Evolutionary conservation across 108 stramenopile species (phyloP), one percentile per base, ranked within the genome.

Genomic region (Aurantiochytrium sp.): DNA sequence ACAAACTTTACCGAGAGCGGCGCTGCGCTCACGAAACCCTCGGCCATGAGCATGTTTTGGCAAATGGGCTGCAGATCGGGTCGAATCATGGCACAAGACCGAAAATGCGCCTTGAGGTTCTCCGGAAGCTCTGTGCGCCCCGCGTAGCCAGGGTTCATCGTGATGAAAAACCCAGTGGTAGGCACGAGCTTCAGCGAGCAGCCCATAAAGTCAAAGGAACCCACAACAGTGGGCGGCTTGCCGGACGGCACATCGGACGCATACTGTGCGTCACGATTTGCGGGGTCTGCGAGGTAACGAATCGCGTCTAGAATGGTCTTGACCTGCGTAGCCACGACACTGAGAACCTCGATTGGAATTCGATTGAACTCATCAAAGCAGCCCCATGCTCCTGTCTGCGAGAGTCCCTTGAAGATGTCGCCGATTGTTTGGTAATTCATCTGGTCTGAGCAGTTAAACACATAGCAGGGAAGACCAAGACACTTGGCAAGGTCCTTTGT

Each of bases 391-490:
- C 91, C 92, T 1, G 92, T 90, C 72, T 93, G 92, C 0, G 90
- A 88, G 3, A 94, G 47, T 3, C 93, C 93, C 35, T 90, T 90
- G 83, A 94, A 94, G 29, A 94, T 94, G 87, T 94, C 93, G 14
- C 89, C 94, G 90, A 94, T 91, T 14, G 93, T 92, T 58, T 92
- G 92, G 89, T 93, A 94, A 72, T 94, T 93, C 94, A 94, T 94
- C 90, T 94, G 93, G 58, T 93, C 93, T 35, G 91, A 91, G 88
- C 94, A 94, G 88, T 94, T 94, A 91, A 94, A 94, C 35, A 94
- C 94, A 87, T 94, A 94, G 58, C 92, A 93, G 5, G 92, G 90
- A 5, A 93, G 44, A n/a, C 93, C 94, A 16, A 94, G 60, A 5
- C 90, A 92, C n/a, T 91, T 72, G 18, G 92, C 90, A 0, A 94